Base-by-base conservation (phyloP, 139 green algal species). In the Mesotaenium endlicherianum region DNA sequence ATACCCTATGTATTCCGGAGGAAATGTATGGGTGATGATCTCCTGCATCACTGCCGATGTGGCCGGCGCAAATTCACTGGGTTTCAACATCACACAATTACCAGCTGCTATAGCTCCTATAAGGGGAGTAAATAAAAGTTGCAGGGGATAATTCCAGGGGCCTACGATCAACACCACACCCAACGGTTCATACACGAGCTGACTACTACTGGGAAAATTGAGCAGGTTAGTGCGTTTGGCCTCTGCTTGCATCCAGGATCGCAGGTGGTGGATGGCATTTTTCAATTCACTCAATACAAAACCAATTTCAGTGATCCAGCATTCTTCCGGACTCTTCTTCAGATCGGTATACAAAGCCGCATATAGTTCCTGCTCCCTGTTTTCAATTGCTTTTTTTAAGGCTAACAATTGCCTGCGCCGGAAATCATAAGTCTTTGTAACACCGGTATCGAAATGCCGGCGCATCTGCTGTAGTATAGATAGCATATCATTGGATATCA, bases 61-160 rank as follows among this genome's bases (percentile, higher is more conserved):
- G 20, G 14, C 8, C 14, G 58, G 26, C n/a, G 58, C 8, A 39
- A 70, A 40, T 36, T 70, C 58, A 31, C 8, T 38, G n/a, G 58
- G 58, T 36, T 70, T 70, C 8, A 70, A 16, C 14, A 70, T 4
- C 4, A 70, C 20, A 16, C 8, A 40, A 16, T 70, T 70, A 36
- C 58, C 58, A 70, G 58, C 58, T 4, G 58, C 58, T 11, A 39
- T 11, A 11, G 58, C 58, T 11, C 14, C 58, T 38, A 70, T 70
- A 11, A 70, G 8, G 14, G 58, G 58, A 31, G 4, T 11, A 31
- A 70, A 11, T 11, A 16, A 8, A 8, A 70, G 58, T 36, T 70
- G 58, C 14, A 70, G 20, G n/a, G 58, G 58, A 70, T 70, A 70
- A 70, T 70, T 70, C 58, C 58, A 70, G 8, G 58, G 58, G n/a